Base-by-base conservation (phyloP, 257 asterid genomes). In the Salvia splendens region DNA sequence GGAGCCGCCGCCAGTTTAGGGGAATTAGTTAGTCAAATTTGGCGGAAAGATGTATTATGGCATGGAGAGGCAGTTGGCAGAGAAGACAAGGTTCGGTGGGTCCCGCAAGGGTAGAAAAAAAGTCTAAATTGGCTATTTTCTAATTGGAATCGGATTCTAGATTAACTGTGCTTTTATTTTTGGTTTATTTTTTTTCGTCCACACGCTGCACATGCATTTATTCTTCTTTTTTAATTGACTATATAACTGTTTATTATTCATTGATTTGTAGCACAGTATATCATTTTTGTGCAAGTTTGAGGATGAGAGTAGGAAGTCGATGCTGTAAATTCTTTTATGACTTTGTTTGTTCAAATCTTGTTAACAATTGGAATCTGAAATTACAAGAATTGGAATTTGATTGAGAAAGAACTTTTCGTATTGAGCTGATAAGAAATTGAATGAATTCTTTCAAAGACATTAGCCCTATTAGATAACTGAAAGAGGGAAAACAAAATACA, bases 1-100 rank as follows among this genome's bases (percentile, higher is more conserved):
- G 49, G 76, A 68, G 40, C 77, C 71, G 46, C 51, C 84, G 5
- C 83, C 86, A 65, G 87, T 87, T 64, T 87, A 81, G 43, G 32
- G 10, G 4, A 3, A 12, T 12, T 32, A 8, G 24, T 3, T 11
- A 32, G 70, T 72, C 76, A 64, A 54, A 20, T 5, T 72, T 24
- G 30, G 30, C 30, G 30, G 30, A 24, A 24, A 24, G 30, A 2
- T 24, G 3, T 24, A 24, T 24, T 1, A 24, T 24, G 76, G 52
- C 0, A 24, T 24, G 76, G 52, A 66, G 66, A 58, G 5, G 35
- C 2, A n/a, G 45, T 7, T 24, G 30, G 30, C 2, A 24, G 30
- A 24, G 30, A 33, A 58, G 54, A 4, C 8, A 56, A 56, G 38
- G 38, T 8, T 0, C 10, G 6, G 69, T 61, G 69, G 75, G 75